Evolutionary conservation across 805 yeast species (phyloP).

Genomic region (Barnettozyma botsteinii): DNA sequence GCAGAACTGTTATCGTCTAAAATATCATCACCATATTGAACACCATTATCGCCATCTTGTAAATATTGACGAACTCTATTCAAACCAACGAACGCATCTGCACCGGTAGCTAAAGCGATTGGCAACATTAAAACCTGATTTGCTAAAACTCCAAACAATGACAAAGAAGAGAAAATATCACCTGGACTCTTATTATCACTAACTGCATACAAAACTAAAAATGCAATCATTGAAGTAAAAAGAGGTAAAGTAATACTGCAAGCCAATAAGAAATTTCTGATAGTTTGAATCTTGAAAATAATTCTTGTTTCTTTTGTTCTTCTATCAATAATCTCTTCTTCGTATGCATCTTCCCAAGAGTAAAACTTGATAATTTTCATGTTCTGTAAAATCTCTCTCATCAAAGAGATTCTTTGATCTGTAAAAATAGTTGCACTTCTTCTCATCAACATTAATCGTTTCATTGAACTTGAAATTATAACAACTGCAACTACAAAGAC

Average conservation of each 20-base stretch:
- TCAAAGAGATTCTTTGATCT: slow-evolving; percentile 54
- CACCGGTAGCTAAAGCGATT: slow-evolving; percentile 58
- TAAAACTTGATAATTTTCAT: slow-evolving; percentile 73
- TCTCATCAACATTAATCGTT: slow-evolving; percentile 46
- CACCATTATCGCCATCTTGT: slow-evolving; percentile 38
- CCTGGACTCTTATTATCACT: slow-evolving; percentile 45
- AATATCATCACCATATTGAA: slow-evolving; percentile 31
- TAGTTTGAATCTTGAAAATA: slow-evolving; percentile 52
- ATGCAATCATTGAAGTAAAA: slow-evolving; percentile 51
- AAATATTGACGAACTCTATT: slow-evolving; percentile 51
- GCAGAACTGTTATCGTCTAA: slow-evolving; percentile 37
- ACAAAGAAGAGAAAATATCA: slow-evolving; percentile 60
- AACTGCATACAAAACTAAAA: slow-evolving; percentile 36
- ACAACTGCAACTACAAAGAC: slow-evolving; percentile 43
- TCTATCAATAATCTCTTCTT: slow-evolving; percentile 41
- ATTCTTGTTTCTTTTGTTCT: slow-evolving; percentile 54
- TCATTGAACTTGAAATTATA: slow-evolving; percentile 39
- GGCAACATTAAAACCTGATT: slow-evolving; percentile 66
- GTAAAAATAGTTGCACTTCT: slow-evolving; percentile 50
- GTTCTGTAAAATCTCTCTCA: slow-evolving; percentile 57
- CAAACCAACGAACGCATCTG: slow-evolving; percentile 62
- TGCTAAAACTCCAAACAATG: slow-evolving; percentile 58
- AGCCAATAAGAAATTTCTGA: slow-evolving; percentile 50
- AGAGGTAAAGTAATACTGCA: slow-evolving; percentile 44
- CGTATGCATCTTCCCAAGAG: slow-evolving; percentile 82